These are phyloP conservation scores for Cercophora newfieldiana DNA, from an alignment of 495 filamentous ascomycete genomes.

Conservation along the genomic window DNA sequence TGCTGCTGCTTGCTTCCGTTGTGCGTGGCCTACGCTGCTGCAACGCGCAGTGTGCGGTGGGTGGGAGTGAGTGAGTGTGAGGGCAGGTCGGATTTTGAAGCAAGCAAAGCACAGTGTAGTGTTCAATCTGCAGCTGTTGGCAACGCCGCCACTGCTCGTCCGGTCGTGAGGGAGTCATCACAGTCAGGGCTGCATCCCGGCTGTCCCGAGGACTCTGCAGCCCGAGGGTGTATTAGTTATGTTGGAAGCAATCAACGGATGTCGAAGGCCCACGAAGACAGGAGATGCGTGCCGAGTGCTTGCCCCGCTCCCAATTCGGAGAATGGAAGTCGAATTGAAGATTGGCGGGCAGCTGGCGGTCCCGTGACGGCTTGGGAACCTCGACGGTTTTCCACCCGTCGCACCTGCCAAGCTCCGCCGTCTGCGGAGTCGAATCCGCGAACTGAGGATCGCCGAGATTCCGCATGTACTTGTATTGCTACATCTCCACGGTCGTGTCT, in stretches of 20 bases:
- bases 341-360: neutral
- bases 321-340: neutral
- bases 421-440: neutral
- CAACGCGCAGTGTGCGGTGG: too few relatives aligned
- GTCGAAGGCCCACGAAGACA: neutral
- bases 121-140: neutral
- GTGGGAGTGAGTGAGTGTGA: neutral
- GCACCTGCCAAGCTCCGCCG: neutral
- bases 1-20: neutral
- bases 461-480: slow-evolving; percentile 3
- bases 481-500: neutral
- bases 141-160: neutral
- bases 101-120: neutral
- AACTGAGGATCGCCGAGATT: neutral
- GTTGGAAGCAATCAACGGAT: neutral
- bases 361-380: neutral
- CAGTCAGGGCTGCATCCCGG: neutral
- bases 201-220: neutral
- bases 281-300: neutral
- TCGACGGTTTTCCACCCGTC: neutral
- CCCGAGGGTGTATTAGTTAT: neutral
- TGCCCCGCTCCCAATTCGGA: neutral
- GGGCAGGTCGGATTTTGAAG: neutral
- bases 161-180: too few relatives aligned
- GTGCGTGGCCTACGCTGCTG: neutral